Evolutionary conservation across 1,139 yeast species (phyloP), one percentile per base, ranked within the genome.

Genomic region (Arxiozyma slooffiae): DNA sequence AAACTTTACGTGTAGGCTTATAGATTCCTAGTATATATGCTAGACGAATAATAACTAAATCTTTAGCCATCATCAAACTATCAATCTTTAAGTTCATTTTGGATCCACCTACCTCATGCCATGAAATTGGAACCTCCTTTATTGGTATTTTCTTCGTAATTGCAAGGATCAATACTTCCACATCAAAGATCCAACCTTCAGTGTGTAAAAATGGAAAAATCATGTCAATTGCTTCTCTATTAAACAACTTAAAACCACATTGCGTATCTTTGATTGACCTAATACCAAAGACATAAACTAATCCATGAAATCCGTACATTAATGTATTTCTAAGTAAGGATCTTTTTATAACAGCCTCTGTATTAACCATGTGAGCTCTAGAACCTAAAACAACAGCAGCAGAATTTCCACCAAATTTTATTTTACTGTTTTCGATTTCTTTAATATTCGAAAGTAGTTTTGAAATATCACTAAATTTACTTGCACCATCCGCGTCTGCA

Each of bases 401-500:
- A 26, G 41, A 47, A 37, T 34, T 44, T 18, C 8, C 8, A 4
- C n/a, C 43, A 6, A 40, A 8, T 21, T 44, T 38, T 4, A 44
- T 49, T 1, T 48, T 44, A 38, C 57, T 53, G 11, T 30, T 40
- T 38, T 59, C 60, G 1, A 60, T 52, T 37, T 69, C 71, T 50
- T 67, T 57, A 6, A 85, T 72, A 30, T 71, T 69, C 1, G 63
- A 67, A 17, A 82, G 58, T 54, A 92, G 73, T 52, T 77, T 78
- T 4, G 66, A 65, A 23, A 86, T 73, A 64, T 90, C 97, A 22
- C 78, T 66, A 64, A 94, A 92, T 61, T 75, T 76, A 23, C 96
- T 85, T 4, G 98, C 98, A 34, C 98, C 98, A 66, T 92, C 98
- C 0, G 98, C 98, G 69, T 92, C 98, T 4, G 96, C 97, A 73